A percentile compares a stretch with the other conserved stretches of the same genome.
phyloP scores from a whole-genome alignment of 768 basidiomycete genomes.

The Mycena alexandri region DNA sequence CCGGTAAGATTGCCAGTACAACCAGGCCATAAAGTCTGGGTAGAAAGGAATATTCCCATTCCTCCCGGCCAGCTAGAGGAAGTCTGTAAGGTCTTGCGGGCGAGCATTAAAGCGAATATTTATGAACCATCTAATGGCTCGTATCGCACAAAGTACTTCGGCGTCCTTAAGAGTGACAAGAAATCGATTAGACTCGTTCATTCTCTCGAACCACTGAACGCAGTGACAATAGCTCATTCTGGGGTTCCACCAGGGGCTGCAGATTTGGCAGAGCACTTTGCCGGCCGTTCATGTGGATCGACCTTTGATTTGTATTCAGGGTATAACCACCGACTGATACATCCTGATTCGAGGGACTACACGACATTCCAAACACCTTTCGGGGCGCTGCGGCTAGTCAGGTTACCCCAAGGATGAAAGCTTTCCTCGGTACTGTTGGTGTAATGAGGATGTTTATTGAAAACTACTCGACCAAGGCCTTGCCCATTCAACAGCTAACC shows the following conservation, averaged over 20 bases:
- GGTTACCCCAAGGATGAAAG: conserved; percentile 44
- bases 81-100: conserved; percentile 4
- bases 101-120: neutral
- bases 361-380: conserved; percentile 49
- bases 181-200: conserved; percentile 23
- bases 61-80: conserved; percentile 38
- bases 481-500: no score
- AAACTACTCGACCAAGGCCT: no score
- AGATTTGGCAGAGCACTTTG: conserved; percentile 9
- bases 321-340: conserved; percentile 44
- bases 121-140: no score
- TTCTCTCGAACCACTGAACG: conserved; percentile 43
- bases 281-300: conserved; percentile 5
- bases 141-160: no score
- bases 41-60: conserved; percentile 37
- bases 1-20: conserved; percentile 42
- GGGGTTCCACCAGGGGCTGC: conserved; percentile 35
- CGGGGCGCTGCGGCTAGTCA: conserved; percentile 36
- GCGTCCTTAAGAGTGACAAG: no score
- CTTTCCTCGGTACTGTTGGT: neutral
- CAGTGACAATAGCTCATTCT: conserved; percentile 41
- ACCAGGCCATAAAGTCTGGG: conserved; percentile 36
- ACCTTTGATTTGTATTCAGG: conserved; percentile 41
- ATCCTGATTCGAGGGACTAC: conserved; percentile 42
- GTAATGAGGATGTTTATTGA: neutral